Base-by-base conservation (phyloP, 208 protist species). In the Acanthamoeba castellanii region DNA sequence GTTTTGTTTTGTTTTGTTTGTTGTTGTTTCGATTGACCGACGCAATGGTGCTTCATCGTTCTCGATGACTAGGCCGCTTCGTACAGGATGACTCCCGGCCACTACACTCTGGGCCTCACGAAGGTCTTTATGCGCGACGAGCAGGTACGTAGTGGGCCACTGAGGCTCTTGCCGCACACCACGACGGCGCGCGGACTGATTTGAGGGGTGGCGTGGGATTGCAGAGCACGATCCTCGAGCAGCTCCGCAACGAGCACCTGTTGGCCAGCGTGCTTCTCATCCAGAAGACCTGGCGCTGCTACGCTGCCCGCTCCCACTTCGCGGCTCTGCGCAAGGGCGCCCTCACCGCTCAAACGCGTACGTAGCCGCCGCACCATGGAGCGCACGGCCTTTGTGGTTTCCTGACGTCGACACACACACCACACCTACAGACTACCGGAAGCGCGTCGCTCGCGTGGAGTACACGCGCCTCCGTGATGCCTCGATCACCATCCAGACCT, bases 121-220 rank as follows among this genome's bases (percentile, higher is more conserved):
- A 94, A 94, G 57, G 91, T 94, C 14, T 94, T 94, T 52, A 57
- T 94, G 47, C 91, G 91, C 30, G 91, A 94, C 42, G 91, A 94
- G 70, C 91, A 78, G 64, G 64, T 94, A 25, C 32, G 25, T 30
- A 9, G 8, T n/a, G 8, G 16, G 20, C 55, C 59, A n/a, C 32
- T 13, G 32, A 16, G 22, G 7, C 9, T n/a, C 4, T 20, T 72
- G 20, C 37, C 37, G 37, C 37, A 37, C 37, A 37, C 37, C 0
- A 37, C 37, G 37, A 37, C 37, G 37, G 37, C 37, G 37, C 37
- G 37, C 3, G 37, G 37, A 37, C 37, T 37, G 3, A 37, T 37
- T 3, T 37, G 37, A 37, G 37, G 37, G 32, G 4, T n/a, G 13
- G 66, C 11, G 11, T 72, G 13, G 37, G 66, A 72, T 37, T 52